Evolutionary conservation across 441 rosid genomes (phyloP).

Genomic region (Lepidium campestre): DNA sequence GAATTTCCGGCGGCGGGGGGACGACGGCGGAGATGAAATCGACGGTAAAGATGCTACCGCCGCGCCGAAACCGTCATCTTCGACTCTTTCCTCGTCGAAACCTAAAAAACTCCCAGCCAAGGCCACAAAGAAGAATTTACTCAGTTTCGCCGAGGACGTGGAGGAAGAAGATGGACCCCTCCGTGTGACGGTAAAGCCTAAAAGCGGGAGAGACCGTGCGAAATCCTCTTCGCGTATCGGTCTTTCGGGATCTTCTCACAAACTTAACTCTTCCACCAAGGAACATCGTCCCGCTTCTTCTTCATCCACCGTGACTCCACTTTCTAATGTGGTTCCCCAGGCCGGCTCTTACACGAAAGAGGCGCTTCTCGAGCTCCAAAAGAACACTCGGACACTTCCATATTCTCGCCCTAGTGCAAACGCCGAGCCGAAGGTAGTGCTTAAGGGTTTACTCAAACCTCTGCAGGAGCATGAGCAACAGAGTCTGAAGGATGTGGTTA

Average conservation of each 20-base stretch:
- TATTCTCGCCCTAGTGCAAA: slow-evolving; percentile 36
- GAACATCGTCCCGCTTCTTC: slow-evolving; percentile 39
- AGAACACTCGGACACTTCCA: slow-evolving; percentile 77
- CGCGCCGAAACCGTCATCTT: slow-evolving; percentile 24
- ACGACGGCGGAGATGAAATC: slow-evolving; percentile 37
- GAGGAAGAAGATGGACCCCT: slow-evolving; percentile 37
- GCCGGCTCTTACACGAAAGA: slow-evolving; percentile 86
- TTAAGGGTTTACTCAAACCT: slow-evolving; percentile 53
- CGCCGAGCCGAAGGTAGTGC: slow-evolving; percentile 59
- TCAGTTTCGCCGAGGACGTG: slow-evolving; percentile 72
- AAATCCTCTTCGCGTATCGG: slow-evolving; percentile 38
- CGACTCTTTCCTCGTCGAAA: slow-evolving; percentile 37
- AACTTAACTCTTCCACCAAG: slow-evolving; percentile 40
- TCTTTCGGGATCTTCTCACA: slow-evolving; percentile 53
- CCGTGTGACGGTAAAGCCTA: slow-evolving; percentile 16
- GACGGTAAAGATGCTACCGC: slow-evolving; percentile 5
- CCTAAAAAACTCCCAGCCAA: slow-evolving; percentile 43
- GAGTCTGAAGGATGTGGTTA: slow-evolving; percentile 25
- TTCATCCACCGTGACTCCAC: slow-evolving; percentile 24
- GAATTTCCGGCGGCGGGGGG: slow-evolving; percentile 81
- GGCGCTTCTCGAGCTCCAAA: slow-evolving; percentile 84
- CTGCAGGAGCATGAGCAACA: slow-evolving; percentile 40
- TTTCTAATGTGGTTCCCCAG: slow-evolving; percentile 74
- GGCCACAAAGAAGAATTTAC: slow-evolving; percentile 46
- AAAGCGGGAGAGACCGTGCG: slow-evolving; percentile 22